Conservation (phyloP, 805 yeast genomes). For the Candida quercuum region DNA sequence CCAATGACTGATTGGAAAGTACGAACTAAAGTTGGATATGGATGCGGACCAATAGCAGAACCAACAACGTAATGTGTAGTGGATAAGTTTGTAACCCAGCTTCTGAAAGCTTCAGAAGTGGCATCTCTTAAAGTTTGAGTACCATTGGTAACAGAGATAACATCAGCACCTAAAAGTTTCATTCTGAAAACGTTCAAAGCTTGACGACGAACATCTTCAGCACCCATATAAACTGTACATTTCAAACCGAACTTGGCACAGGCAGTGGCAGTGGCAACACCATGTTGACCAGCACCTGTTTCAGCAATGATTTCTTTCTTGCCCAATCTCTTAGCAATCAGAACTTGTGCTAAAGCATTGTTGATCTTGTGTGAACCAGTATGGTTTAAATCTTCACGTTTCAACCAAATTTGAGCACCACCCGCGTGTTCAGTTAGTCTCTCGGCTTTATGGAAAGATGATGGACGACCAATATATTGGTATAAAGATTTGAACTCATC, state of each 20-base stretch:
- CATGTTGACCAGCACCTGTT: conserved; percentile 93
- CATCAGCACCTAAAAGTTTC: conserved; percentile 94
- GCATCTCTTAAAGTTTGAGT: conserved; percentile 97
- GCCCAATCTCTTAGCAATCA: conserved; percentile 74
- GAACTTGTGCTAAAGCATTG: conserved; percentile 78
- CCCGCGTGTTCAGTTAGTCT: conserved; percentile 86
- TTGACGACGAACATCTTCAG: conserved; percentile 98
- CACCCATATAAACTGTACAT: conserved; percentile 97
- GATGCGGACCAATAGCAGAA: conserved; percentile 98
- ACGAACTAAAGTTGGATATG: conserved; percentile 96
- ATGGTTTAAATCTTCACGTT: conserved; percentile 92
- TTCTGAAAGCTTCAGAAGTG: conserved; percentile 93
- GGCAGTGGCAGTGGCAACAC: conserved; percentile 91
- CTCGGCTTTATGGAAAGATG: conserved; percentile 85
- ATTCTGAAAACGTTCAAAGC: conserved; percentile 97
- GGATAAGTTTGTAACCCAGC: conserved; percentile 85
- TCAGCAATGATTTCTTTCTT: conserved; percentile 77
- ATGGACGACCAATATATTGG: conserved; percentile 95
- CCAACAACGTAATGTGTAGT: conserved; percentile 95
- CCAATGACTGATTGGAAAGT: conserved; percentile 98
- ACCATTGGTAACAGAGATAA: conserved; percentile 89
- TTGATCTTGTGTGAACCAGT: conserved; percentile 87
- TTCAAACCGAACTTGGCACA: conserved; percentile 89
- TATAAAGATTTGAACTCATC: conserved; percentile 80
- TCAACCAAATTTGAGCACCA: conserved; percentile 95